Conservation (phyloP, 306 rosid species). For the Vicia villosa region DNA sequence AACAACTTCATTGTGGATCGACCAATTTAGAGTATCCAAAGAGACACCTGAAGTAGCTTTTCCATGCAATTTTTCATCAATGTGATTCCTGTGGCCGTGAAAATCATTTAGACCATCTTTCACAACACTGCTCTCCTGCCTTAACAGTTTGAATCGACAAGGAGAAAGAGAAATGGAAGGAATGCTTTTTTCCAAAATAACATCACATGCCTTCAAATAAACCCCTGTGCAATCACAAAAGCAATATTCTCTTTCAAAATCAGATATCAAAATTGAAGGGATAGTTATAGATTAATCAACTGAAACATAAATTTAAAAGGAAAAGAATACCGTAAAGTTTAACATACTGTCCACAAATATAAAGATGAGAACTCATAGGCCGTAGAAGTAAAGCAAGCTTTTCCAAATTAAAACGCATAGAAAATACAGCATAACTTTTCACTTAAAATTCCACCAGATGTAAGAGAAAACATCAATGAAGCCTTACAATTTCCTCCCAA, state of each 20-base stretch:
- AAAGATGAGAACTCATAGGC: constrained; percentile 27
- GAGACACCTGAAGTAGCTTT: constrained; percentile 51
- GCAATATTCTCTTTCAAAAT: constrained; percentile 39
- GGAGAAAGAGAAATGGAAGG: constrained; percentile 71
- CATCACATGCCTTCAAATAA: constrained; percentile 59
- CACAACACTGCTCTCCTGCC: constrained; percentile 51
- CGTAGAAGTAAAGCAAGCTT: constrained; percentile 15
- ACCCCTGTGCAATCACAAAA: constrained; percentile 70
- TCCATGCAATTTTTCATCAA: constrained; percentile 47
- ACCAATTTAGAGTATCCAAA: constrained; percentile 59
- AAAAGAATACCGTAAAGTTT: background rate
- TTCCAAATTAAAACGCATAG: constrained; percentile 3
- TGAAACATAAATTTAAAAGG: constrained; percentile 11
- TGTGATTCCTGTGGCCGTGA: constrained; percentile 42
- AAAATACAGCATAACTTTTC: background rate
- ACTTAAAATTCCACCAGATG: background rate
- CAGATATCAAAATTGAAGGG: constrained; percentile 24
- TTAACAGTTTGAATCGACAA: constrained; percentile 62
- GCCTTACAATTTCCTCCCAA: constrained; percentile 15
- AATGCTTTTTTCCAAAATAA: constrained; percentile 50
- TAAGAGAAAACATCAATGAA: constrained; percentile 8
- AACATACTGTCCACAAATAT: constrained; percentile 11
- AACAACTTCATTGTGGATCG: constrained; percentile 57
- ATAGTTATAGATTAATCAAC: constrained; percentile 23
- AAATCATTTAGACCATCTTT: constrained; percentile 61